A percentile compares a stretch with the other conserved stretches of the same genome.
phyloP scores from a whole-genome alignment of 2,329 filamentous ascomycete species.

The Aphanoascus verrucosus region DNA sequence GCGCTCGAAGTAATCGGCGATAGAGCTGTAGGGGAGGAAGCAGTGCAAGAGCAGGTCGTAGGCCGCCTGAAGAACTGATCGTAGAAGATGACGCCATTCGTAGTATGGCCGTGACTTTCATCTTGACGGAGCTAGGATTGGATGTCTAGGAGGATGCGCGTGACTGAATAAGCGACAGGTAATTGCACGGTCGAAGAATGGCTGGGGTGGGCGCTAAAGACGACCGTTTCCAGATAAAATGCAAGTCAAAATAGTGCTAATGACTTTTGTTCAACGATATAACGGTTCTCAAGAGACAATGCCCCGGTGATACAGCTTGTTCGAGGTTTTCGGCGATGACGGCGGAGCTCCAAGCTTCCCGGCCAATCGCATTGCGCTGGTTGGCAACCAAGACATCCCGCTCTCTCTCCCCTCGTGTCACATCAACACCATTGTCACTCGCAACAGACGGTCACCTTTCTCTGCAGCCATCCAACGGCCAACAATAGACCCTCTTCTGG shows the following conservation, averaged over 20 bases:
- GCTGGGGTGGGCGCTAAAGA: too few species aligned
- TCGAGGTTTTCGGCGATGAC: background rate
- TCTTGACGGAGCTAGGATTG: conserved; percentile 15
- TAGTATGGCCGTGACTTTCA: conserved; percentile 29
- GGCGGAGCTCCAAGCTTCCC: background rate
- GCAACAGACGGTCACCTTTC: background rate
- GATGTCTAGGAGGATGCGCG: background rate
- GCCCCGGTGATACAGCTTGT: background rate
- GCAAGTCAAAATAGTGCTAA: too few species aligned
- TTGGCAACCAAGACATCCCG: background rate
- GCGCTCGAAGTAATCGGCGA: conserved; percentile 71
- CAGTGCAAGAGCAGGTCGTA: conserved; percentile 52
- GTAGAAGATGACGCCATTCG: conserved; percentile 33
- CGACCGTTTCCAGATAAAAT: too few species aligned
- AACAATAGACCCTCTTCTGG: background rate
- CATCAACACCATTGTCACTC: background rate
- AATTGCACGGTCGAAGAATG: too few species aligned
- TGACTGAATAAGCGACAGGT: background rate
- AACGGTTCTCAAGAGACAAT: background rate
- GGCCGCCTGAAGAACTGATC: conserved; percentile 32
- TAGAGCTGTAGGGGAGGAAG: conserved; percentile 84
- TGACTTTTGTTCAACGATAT: too few species aligned
- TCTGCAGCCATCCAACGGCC: background rate
- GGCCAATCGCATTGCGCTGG: background rate
- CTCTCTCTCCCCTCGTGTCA: background rate